These are phyloP conservation scores for Trichosporon faecale DNA, from an alignment of 1,284 basidiomycete species.

Conservation along the genomic window DNA sequence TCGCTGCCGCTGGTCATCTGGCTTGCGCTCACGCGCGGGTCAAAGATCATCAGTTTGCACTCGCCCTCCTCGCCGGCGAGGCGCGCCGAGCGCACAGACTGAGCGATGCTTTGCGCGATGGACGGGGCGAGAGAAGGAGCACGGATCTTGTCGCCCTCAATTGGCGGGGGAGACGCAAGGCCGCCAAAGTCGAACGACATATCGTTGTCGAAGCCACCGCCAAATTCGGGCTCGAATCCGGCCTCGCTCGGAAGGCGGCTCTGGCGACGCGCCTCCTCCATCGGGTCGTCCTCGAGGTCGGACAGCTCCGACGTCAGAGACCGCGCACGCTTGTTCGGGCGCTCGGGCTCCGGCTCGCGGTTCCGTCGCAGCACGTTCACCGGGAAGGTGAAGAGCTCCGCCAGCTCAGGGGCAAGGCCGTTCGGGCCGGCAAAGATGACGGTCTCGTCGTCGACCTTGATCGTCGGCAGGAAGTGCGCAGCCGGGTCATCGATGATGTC, in stretches of 20 bases:
- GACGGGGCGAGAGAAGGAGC: conserved; percentile 25
- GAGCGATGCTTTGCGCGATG: conserved; percentile 27
- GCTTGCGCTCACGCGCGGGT: conserved; percentile 55
- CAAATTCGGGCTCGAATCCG: conserved; percentile 27
- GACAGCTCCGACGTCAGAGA: not conserved
- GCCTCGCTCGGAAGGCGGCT: conserved; percentile 23
- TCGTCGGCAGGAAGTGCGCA: conserved; percentile 76
- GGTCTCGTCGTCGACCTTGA: conserved; percentile 62
- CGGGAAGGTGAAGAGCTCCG: conserved; percentile 79
- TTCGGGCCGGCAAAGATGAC: conserved; percentile 77
- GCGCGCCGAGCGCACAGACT: conserved; percentile 1
- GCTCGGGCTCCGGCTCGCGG: conserved; percentile 36
- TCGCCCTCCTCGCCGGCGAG: conserved; percentile 38
- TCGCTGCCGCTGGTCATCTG: not conserved
- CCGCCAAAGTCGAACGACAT: conserved; percentile 21
- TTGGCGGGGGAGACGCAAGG: conserved; percentile 10
- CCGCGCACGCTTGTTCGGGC: conserved; percentile 1
- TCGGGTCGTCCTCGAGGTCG: conserved; percentile 28
- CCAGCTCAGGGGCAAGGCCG: conserved; percentile 65
- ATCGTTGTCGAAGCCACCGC: conserved; percentile 19
- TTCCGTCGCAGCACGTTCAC: conserved; percentile 54
- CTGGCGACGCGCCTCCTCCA: conserved; percentile 62
- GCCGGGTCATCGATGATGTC: conserved; percentile 82
- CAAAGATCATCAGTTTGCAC: conserved; percentile 79
- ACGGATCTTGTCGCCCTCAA: conserved; percentile 1